phyloP scores from a whole-genome alignment of 2,329 filamentous ascomycete species.

The Colletotrichum costaricense region DNA sequence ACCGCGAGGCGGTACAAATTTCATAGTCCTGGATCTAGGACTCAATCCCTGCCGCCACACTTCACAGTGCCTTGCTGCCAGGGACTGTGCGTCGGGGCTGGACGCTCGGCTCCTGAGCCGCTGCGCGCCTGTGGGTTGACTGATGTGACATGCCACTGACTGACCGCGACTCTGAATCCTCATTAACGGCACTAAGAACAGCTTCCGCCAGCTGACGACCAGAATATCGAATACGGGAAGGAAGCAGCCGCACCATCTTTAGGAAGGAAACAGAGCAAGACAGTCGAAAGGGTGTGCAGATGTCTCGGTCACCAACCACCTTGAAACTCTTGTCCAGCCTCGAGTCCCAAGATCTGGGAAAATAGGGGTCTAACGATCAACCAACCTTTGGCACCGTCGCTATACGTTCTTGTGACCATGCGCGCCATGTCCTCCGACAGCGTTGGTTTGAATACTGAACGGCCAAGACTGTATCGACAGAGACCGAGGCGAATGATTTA shows the following conservation, averaged over 20 bases:
- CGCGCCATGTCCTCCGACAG: slow-evolving; percentile 1
- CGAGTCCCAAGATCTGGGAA: not conserved
- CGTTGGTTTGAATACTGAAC: not conserved
- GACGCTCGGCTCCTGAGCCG: slow-evolving; percentile 16
- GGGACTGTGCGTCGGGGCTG: slow-evolving; percentile 26
- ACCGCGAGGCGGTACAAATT: slow-evolving; percentile 3
- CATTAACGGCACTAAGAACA: not conserved
- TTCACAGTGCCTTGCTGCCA: slow-evolving; percentile 13
- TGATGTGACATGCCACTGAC: slow-evolving; percentile 1
- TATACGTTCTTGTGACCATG: not conserved
- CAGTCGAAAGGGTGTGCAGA: slow-evolving; percentile 7
- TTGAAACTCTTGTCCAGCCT: not conserved
- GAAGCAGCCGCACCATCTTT: slow-evolving; percentile 2
- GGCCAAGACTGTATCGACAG: not conserved
- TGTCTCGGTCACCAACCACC: slow-evolving; percentile 15
- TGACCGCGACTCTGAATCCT: slow-evolving; percentile 6
- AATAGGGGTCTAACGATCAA: not conserved
- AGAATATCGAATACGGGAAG: not conserved
- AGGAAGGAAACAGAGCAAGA: not conserved
- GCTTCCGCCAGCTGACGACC: not conserved
- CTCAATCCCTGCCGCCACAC: slow-evolving; percentile 18
- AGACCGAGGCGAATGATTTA: not conserved
- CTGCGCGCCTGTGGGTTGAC: slow-evolving; percentile 2
- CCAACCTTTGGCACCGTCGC: not conserved
- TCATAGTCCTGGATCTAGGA: slow-evolving; percentile 32